phyloP scores from a whole-genome alignment of 2,329 filamentous ascomycete species.

The Sclerotiophoma versabilis region DNA sequence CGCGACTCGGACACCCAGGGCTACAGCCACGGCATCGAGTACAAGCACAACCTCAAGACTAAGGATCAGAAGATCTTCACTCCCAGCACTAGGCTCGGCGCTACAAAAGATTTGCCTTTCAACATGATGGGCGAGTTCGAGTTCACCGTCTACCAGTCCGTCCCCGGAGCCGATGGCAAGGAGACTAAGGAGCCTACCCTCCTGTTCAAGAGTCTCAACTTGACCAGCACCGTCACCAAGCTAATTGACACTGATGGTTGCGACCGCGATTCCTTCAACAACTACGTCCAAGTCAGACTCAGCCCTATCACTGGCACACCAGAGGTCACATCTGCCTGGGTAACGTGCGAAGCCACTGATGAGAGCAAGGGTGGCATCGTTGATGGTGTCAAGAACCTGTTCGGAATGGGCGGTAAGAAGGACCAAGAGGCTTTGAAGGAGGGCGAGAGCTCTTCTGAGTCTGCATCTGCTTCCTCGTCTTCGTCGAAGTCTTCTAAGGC shows the following conservation, averaged over 20 bases:
- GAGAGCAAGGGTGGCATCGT: conserved; percentile 81
- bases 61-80: conserved; percentile 85
- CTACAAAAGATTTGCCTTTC: conserved; percentile 83
- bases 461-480: conserved; percentile 53
- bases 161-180: conserved; percentile 57
- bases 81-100: conserved; percentile 75
- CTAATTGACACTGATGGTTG: conserved; percentile 83
- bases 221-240: conserved; percentile 81
- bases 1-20: conserved; percentile 76
- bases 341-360: conserved; percentile 84
- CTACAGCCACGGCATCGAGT: conserved; percentile 79
- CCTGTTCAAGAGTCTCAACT: conserved; percentile 77
- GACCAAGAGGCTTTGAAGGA: conserved; percentile 76
- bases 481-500: conserved; percentile 52
- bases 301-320: conserved; percentile 78
- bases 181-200: conserved; percentile 67
- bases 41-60: conserved; percentile 71
- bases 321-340: conserved; percentile 74
- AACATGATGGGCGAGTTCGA: conserved; percentile 82
- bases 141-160: conserved; percentile 79
- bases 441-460: conserved; percentile 48
- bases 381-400: conserved; percentile 93
- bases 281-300: conserved; percentile 79
- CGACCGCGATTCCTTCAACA: conserved; percentile 75
- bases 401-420: conserved; percentile 92